Evolutionary conservation across 305 asterid species (phyloP), one percentile per base, ranked within the genome.

Genomic region (Fraxinus paxiana): DNA sequence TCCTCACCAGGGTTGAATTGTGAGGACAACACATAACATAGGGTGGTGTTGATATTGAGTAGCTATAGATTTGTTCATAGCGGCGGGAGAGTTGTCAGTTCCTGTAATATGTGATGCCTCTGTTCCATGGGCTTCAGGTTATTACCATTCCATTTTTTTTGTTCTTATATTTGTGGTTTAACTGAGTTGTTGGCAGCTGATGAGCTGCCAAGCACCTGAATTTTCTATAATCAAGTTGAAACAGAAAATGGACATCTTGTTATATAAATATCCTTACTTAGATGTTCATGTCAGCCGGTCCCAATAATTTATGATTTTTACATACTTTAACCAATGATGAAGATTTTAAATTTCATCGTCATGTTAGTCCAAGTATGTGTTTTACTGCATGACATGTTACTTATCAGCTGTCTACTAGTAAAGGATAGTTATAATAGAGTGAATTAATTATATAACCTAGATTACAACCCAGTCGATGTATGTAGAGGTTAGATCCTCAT

Each of bases 381-480:
- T 75, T 46, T 33, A 41, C 20, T 26, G n/a, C 15, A 24, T 75
- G 79, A 46, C 38, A 75, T 38, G 81, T 75, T 80, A 48, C 81
- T 67, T 72, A 41, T 76, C 76, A 43, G 73, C 80, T 73, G 67
- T 70, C 73, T 77, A 30, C 77, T 35, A 26, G 54, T 77, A 59
- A 43, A 54, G 41, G 73, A 65, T 65, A 65, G 73, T 65, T 65
- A 65, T 24, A 65, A 65, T 24, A 26, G 35, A 24, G 34, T 65
- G 69, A 59, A 7, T 20, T 59, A 22, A 59, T 59, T 18, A 59
- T 20, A 59, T 59, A 20, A 59, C 15, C 69, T 20, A 20, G 12
- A 20, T 20, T 59, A 59, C 69, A 7, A 59, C 28, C 69, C 24
- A 22, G 69, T 59, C 69, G 5, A 59, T 59, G 31, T 59, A 20